phyloP scores from a whole-genome alignment of 2,329 filamentous ascomycete genomes.

The Xylariales sp. region DNA sequence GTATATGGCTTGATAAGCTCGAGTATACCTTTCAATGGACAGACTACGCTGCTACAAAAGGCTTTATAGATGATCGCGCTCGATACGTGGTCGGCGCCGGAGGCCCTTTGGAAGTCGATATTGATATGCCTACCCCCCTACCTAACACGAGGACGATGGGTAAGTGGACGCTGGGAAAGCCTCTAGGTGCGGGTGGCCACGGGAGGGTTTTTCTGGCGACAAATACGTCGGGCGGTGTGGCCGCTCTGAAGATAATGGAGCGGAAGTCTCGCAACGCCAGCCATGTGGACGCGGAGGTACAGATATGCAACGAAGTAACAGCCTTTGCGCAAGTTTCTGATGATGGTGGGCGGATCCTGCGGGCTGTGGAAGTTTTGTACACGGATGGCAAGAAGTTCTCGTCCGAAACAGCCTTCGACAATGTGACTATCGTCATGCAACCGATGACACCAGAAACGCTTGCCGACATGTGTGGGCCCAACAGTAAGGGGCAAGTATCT shows the following conservation, averaged over 20 bases:
- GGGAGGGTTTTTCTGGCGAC: conserved; percentile 3
- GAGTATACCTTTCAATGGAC: conserved; percentile 9
- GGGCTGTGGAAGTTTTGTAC: too few species aligned
- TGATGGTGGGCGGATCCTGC: too few species aligned
- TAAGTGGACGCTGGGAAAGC: background rate
- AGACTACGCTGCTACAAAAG: background rate
- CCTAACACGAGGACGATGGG: background rate
- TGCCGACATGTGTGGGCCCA: background rate
- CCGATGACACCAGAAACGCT: background rate
- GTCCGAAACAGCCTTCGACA: background rate
- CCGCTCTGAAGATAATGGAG: conserved; percentile 1
- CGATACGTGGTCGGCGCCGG: background rate
- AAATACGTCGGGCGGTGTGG: background rate
- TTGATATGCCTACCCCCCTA: conserved; percentile 8
- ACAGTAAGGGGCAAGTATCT: background rate
- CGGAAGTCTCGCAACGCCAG: background rate
- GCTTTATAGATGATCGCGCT: background rate
- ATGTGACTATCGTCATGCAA: background rate
- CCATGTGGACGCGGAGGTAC: too few species aligned
- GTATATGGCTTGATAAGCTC: background rate
- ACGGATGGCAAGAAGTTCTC: too few species aligned
- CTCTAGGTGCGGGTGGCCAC: background rate
- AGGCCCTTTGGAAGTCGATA: background rate
- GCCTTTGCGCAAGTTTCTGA: too few species aligned
- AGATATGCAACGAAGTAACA: too few species aligned